Evolutionary conservation across 1,284 basidiomycete species (phyloP), one percentile per base, ranked within the genome.

Genomic region (Peniophora sp.): DNA sequence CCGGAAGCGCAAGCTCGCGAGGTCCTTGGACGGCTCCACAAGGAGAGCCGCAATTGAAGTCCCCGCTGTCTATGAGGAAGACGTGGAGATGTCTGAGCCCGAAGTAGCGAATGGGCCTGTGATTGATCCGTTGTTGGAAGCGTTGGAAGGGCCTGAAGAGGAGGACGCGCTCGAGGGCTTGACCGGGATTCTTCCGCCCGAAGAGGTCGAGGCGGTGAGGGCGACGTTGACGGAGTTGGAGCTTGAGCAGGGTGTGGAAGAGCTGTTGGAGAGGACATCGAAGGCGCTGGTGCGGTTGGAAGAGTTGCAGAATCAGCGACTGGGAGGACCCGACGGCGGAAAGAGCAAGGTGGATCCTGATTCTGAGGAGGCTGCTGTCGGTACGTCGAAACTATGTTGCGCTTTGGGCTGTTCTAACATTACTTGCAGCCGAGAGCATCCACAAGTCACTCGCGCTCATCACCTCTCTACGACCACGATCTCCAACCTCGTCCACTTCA

Each of bases 311-410:
- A 69, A 68, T 22, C 60, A 65, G 51, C 75, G 87, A 22, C 63
- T 85, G 19, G 69, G 70, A 12, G 65, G 65, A 22, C 68, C 71
- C 27, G 69, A 69, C n/a, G 72, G 72, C 51, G 70, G 74, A 36
- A 64, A 65, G 25, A 74, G 69, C 51, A 55, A 57, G 22, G 78
- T 81, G 3, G 73, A 80, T 59, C 74, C 80, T 60, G 81, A 73
- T 22, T 85, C 85, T 14, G 87, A 89, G 63, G 88, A 91, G 63
- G 86, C 83, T 83, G 79, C 87, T 56, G 78, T 77, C 51, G 88
- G 88, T 89, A 61, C 59, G 79, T 63, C 49, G n/a, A 17, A 8
- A 41, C 16, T 16, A 41, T 41, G 16, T 16, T 34, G 9, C 19
- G 35, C 44, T 23, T 55, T 44, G 49, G 47, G 49, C 47, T 49